phyloP scores from a whole-genome alignment of 2,329 filamentous ascomycete genomes.

The Kalmusia sp. region DNA sequence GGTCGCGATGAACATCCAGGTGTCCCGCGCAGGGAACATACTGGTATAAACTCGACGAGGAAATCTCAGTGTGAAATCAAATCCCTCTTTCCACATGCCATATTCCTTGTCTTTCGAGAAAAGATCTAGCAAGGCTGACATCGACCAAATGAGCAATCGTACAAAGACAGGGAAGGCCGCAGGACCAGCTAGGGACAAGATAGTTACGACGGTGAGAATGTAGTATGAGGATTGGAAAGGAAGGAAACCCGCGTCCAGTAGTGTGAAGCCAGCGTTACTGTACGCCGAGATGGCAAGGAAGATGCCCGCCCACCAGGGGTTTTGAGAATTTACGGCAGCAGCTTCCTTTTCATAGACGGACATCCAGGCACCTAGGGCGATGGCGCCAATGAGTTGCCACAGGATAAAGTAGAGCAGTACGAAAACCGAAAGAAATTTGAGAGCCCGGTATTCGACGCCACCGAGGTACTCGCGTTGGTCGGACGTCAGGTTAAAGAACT shows the following conservation, averaged over 20 bases:
- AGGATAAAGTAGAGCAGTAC: conserved; percentile 26
- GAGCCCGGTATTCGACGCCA: conserved; percentile 28
- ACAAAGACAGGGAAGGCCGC: conserved; percentile 26
- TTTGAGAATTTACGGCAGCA: conserved; percentile 25
- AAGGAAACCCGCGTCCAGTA: conserved; percentile 27
- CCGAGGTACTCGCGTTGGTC: conserved; percentile 29
- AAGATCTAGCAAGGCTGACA: conserved; percentile 23
- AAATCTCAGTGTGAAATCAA: conserved; percentile 28
- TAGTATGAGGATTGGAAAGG: conserved; percentile 29
- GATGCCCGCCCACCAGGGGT: conserved; percentile 23
- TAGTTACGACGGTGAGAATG: conserved; percentile 24
- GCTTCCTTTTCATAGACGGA: conserved; percentile 26
- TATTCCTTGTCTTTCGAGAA: conserved; percentile 26
- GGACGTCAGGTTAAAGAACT: conserved; percentile 28
- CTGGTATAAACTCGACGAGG: conserved; percentile 28
- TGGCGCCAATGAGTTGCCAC: conserved; percentile 27
- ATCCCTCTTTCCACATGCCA: conserved; percentile 30
- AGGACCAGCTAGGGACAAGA: conserved; percentile 26
- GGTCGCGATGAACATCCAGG: conserved; percentile 26
- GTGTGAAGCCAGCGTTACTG: conserved; percentile 28
- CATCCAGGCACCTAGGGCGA: conserved; percentile 29
- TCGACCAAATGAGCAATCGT: conserved; percentile 27
- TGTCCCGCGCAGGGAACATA: conserved; percentile 29
- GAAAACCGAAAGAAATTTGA: conserved; percentile 28
- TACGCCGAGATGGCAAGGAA: conserved; percentile 28